A percentile compares a stretch with the other conserved stretches of the same genome.
Conservation (phyloP, 177 flowering plant genomes). For the Vitis hybrid region DNA sequence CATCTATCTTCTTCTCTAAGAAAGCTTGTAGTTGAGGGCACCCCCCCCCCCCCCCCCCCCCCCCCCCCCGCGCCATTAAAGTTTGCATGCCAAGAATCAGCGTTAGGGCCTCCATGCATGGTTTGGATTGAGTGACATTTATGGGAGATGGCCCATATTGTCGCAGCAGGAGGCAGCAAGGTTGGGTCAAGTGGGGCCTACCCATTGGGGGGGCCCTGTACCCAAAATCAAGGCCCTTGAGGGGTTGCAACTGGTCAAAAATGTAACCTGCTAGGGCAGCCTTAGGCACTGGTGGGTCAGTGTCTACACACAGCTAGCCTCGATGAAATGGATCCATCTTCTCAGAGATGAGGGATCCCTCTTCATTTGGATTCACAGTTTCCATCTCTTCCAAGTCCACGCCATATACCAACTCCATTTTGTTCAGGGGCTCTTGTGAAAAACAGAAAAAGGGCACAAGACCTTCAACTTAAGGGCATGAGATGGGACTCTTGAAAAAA, state of each 20-base stretch:
- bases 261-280: conserved; percentile 7
- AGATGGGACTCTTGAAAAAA: conserved; percentile 29
- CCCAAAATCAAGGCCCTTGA: background rate
- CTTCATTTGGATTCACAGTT: conserved; percentile 3
- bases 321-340: conserved; percentile 4
- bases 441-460: background rate
- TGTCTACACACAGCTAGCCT: too few species aligned
- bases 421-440: conserved; percentile 2
- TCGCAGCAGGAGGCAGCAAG: background rate
- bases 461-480: conserved; percentile 2
- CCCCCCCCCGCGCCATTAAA: background rate
- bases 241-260: background rate
- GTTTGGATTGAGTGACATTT: background rate
- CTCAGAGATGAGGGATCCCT: background rate
- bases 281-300: background rate
- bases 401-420: background rate
- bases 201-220: background rate
- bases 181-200: background rate
- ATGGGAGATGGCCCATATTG: background rate
- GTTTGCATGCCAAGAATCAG: conserved; percentile 1
- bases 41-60: too few species aligned
- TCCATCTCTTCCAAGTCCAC: background rate
- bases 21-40: background rate
- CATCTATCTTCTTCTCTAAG: background rate
- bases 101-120: background rate